Conservation (phyloP, 495 filamentous ascomycete species). For the Pseudevernia furfuracea region DNA sequence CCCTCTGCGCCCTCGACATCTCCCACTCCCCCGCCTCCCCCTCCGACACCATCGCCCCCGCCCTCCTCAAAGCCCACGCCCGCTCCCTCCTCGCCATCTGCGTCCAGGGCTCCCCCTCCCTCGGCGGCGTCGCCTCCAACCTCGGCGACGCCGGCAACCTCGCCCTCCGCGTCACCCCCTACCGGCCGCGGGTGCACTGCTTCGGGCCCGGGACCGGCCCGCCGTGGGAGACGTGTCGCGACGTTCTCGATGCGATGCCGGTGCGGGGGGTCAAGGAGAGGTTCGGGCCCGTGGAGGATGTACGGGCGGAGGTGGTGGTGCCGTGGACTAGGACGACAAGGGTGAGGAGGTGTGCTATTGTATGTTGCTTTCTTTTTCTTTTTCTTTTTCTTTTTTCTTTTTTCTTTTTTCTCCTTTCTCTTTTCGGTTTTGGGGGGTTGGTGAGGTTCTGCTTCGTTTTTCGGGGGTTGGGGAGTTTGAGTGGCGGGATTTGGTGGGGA, state of each 20-base stretch:
- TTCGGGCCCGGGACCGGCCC: neutral
- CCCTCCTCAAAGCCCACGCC: slow-evolving; percentile 5
- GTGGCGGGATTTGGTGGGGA: too few relatives aligned
- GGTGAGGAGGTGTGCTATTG: neutral
- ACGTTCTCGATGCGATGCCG: slow-evolving; percentile 7
- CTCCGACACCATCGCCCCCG: slow-evolving; percentile 2
- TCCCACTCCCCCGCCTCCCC: neutral
- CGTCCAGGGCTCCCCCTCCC: neutral
- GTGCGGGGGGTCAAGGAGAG: neutral
- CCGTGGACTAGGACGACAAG: slow-evolving; percentile 1
- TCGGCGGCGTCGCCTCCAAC: slow-evolving; percentile 4
- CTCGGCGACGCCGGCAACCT: neutral
- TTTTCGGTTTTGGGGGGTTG: too few relatives aligned
- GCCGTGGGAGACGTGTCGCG: neutral
- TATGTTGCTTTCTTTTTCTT: neutral
- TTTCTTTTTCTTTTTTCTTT: neutral
- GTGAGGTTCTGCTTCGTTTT: too few relatives aligned
- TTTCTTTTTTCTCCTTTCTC: too few relatives aligned
- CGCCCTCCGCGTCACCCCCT: neutral
- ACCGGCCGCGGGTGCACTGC: slow-evolving; percentile 6
- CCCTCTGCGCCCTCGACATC: slow-evolving; percentile 12
- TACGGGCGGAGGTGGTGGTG: neutral
- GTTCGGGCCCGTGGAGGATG: slow-evolving; percentile 4
- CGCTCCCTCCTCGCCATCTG: slow-evolving; percentile 6
- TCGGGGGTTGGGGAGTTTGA: too few relatives aligned